Base-by-base conservation (phyloP, 73 alveolate genomes). In the Breviolum minutum region DNA sequence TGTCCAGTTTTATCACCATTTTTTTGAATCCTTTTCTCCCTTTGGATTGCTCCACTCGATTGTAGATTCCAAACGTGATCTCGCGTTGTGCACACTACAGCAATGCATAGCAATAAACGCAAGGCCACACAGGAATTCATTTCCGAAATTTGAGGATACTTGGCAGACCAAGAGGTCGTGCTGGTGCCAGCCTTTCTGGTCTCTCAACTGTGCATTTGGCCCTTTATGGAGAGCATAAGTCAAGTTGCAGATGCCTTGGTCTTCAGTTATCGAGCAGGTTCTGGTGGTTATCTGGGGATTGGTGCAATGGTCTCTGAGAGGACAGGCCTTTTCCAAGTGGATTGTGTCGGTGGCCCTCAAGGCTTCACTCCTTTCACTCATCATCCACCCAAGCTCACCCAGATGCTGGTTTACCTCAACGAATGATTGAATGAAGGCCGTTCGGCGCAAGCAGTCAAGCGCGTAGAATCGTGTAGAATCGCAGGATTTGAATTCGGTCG, bases 291-390 rank as follows among this genome's bases (percentile, higher is more conserved):
- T 27, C 16, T 86, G 94, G 94, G 94, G 62, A 61, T 86, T 26
- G 79, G 64, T 17, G 79, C 79, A 30, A 86, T 86, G 94, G 94
- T 86, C 77, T 27, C 80, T 63, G 94, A 86, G 94, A 86, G 94
- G 71, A 86, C 94, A 7, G 94, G 80, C 63, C 94, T 86, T 26
- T 86, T 86, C 63, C 76, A 86, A 30, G 40, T 86, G 94, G 94
- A 86, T 30, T 86, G 94, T 40, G 94, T 63, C 16, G 94, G 94
- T 26, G 94, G 94, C 62, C 81, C 69, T 12, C 30, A 12, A 8
- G 80, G 64, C 11, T 63, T 86, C 94, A 63, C 80, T 6, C 92
- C 92, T 27, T 83, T 83, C 74, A 83, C 74, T 22, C 92, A 83
- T 54, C 94, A 86, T 29, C 94, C 94, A 27, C 94, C 94, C 61